Conservation (phyloP, 2,329 filamentous ascomycete species). For the Verticillium klebahnii region DNA sequence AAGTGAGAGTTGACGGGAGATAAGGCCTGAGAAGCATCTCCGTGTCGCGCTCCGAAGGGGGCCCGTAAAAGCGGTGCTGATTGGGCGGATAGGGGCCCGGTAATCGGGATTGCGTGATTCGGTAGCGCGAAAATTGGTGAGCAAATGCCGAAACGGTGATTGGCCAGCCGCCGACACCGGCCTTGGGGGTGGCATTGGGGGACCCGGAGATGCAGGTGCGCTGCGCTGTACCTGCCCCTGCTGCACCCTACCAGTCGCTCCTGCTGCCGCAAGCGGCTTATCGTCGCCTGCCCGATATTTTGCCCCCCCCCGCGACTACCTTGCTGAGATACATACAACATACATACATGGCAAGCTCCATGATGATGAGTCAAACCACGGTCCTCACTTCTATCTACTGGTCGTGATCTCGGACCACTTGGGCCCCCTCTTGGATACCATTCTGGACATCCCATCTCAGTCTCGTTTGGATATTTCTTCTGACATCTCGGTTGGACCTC, state of each 20-base stretch:
- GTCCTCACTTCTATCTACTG: too few relatives aligned
- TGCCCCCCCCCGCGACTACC: not conserved
- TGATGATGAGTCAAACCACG: too few relatives aligned
- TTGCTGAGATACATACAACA: not conserved
- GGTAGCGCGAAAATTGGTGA: not conserved
- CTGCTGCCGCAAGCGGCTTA: not conserved
- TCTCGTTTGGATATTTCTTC: too few relatives aligned
- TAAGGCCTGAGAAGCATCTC: not conserved
- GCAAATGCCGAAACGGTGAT: not conserved
- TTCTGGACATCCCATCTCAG: too few relatives aligned
- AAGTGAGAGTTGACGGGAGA: too few relatives aligned
- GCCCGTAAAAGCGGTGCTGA: not conserved
- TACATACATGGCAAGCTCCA: too few relatives aligned
- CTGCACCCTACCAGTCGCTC: not conserved
- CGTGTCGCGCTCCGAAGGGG: not conserved
- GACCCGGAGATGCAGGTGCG: not conserved
- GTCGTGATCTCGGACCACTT: too few relatives aligned
- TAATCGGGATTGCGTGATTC: constrained; percentile 1
- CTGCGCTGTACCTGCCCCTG: too few relatives aligned
- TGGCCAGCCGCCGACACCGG: not conserved
- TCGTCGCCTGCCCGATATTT: not conserved
- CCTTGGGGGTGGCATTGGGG: not conserved
- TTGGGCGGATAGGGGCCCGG: constrained; percentile 1
- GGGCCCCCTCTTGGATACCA: too few relatives aligned
- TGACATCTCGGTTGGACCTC: too few relatives aligned